Evolutionary conservation across 305 asterid genomes (phyloP).

Genomic region (Stenogyne calaminthoides): DNA sequence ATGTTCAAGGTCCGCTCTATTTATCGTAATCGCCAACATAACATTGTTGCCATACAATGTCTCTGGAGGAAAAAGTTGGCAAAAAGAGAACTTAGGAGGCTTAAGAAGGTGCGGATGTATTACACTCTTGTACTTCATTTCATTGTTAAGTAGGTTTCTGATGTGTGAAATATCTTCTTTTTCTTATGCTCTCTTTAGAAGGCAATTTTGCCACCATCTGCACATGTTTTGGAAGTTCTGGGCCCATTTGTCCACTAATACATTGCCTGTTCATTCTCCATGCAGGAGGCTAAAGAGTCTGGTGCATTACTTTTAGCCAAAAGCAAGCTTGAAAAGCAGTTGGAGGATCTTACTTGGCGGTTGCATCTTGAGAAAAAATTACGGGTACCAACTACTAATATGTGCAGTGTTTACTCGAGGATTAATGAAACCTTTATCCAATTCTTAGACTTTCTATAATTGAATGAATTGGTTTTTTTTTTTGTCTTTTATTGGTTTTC

Average conservation of each 20-base stretch:
- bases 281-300: conserved; percentile 93
- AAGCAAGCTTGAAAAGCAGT: conserved; percentile 90
- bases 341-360: conserved; percentile 98
- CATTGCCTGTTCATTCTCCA: conserved; percentile 13
- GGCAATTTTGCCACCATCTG: conserved; percentile 21
- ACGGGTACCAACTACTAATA: conserved; percentile 64
- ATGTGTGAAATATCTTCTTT: conserved; percentile 10
- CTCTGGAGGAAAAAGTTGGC: conserved; percentile 96
- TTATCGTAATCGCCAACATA: conserved; percentile 73
- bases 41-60: conserved; percentile 86
- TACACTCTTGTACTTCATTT: background rate
- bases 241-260: conserved; percentile 12
- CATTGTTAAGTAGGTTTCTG: conserved; percentile 14
- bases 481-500: background rate
- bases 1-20: conserved; percentile 74
- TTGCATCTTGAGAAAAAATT: conserved; percentile 88
- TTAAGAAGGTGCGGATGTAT: conserved; percentile 68
- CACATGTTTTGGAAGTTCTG: conserved; percentile 20
- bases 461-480: background rate
- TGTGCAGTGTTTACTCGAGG: conserved; percentile 5
- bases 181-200: background rate
- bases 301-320: conserved; percentile 96
- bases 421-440: conserved; percentile 8
- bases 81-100: conserved; percentile 79
- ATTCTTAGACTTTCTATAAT: conserved; percentile 2